Percentiles rank a stretch among this genome's conserved stretches.
These are phyloP conservation scores for Collybia sp. DNA, from an alignment of 768 basidiomycete genomes.

Conservation along the genomic window DNA sequence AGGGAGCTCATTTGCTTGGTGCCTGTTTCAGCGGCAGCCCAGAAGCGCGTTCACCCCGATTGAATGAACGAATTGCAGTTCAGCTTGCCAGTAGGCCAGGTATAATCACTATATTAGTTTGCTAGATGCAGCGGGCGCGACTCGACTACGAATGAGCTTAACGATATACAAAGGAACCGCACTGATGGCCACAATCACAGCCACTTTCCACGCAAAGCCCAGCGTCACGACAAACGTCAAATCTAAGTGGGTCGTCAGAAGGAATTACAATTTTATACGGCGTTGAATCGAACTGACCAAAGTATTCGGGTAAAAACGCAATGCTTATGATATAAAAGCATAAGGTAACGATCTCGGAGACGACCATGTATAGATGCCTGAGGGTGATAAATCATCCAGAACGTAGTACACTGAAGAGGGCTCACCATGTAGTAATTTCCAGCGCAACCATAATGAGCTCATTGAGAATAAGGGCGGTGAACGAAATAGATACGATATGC, in stretches of 20 bases:
- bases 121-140: constrained; percentile 91
- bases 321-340: constrained; percentile 89
- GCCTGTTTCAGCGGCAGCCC: too few relatives aligned
- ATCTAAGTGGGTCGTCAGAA: constrained; percentile 43
- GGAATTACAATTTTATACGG: background rate
- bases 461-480: constrained; percentile 92
- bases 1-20: too few relatives aligned
- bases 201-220: constrained; percentile 91
- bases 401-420: background rate
- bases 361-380: constrained; percentile 94
- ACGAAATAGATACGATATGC: constrained; percentile 98
- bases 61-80: too few relatives aligned
- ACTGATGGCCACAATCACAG: constrained; percentile 91
- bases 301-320: constrained; percentile 92
- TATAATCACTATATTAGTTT: constrained; percentile 61
- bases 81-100: too few relatives aligned
- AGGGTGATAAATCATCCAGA: background rate
- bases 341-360: constrained; percentile 86
- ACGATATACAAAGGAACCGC: constrained; percentile 88
- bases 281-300: constrained; percentile 55
- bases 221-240: constrained; percentile 86
- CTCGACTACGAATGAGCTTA: constrained; percentile 78
- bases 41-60: too few relatives aligned
- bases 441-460: constrained; percentile 99
- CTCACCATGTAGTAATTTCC: constrained; percentile 94